These are phyloP conservation scores for Pseudogymnoascus sp. DNA, from an alignment of 2,329 filamentous ascomycete genomes.

Conservation along the genomic window DNA sequence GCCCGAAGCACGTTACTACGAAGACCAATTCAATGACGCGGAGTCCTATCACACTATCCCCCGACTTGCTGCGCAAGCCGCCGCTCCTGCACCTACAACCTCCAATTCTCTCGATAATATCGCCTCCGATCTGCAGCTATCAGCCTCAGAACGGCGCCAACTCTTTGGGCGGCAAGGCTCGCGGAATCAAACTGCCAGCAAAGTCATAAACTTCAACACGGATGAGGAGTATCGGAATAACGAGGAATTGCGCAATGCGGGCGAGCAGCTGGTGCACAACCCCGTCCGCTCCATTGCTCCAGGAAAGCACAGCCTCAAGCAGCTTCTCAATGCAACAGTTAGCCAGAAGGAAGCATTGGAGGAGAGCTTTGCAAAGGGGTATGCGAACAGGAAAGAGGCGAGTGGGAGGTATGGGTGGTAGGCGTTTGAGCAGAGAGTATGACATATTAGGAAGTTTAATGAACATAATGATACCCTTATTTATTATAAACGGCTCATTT, in stretches of 20 bases:
- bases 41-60: slow-evolving; percentile 19
- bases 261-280: slow-evolving; percentile 66
- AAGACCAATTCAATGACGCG: slow-evolving; percentile 24
- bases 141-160: slow-evolving; percentile 67
- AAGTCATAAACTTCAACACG: slow-evolving; percentile 79
- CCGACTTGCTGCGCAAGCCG: slow-evolving; percentile 21
- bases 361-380: slow-evolving; percentile 80
- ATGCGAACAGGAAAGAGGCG: slow-evolving; percentile 72
- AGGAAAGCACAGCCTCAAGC: slow-evolving; percentile 81
- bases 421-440: not conserved
- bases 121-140: slow-evolving; percentile 71
- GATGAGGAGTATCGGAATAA: slow-evolving; percentile 82
- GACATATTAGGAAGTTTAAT: slow-evolving; percentile 1
- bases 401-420: slow-evolving; percentile 79
- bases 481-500: not conserved
- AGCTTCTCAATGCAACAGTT: slow-evolving; percentile 75
- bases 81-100: slow-evolving; percentile 18
- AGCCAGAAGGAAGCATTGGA: slow-evolving; percentile 81
- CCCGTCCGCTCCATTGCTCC: slow-evolving; percentile 75
- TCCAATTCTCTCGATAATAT: slow-evolving; percentile 59
- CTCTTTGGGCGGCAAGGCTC: slow-evolving; percentile 64
- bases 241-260: slow-evolving; percentile 62
- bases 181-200: slow-evolving; percentile 40
- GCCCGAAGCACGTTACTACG: slow-evolving; percentile 22
- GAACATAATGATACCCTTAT: slow-evolving; percentile 11